phyloP scores from a whole-genome alignment of 139 green algal genomes.

The Chlorella sp. region DNA sequence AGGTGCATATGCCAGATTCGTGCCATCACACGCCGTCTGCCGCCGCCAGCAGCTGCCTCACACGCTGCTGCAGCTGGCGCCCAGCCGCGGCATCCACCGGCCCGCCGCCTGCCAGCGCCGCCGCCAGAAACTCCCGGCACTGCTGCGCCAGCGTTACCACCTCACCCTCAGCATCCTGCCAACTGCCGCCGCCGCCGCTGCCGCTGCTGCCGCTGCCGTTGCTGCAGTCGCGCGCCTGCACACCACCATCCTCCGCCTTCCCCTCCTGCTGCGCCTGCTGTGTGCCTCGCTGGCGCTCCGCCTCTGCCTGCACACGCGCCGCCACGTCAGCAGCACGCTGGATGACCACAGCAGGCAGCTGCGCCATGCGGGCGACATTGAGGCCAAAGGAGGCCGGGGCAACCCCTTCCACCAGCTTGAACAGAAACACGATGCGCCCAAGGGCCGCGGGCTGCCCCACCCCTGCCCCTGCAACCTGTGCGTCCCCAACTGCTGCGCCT shows the following conservation, averaged over 20 bases:
- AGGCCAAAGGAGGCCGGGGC: conserved; percentile 86
- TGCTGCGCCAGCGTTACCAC: background rate
- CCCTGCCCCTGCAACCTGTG: background rate
- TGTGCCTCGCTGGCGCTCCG: background rate
- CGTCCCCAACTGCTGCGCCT: background rate
- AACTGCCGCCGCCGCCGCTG: background rate
- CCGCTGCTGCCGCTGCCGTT: background rate
- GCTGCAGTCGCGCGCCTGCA: too few species aligned
- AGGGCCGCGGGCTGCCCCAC: background rate
- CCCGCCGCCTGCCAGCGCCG: background rate
- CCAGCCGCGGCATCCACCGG: background rate
- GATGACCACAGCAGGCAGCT: conserved; percentile 62
- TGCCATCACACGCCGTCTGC: background rate
- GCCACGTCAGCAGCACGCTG: conserved; percentile 37
- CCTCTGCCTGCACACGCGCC: conserved; percentile 2
- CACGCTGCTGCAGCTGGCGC: conserved; percentile 5
- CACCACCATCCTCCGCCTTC: background rate
- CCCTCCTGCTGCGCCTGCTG: background rate
- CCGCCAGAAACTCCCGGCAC: background rate
- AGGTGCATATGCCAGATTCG: too few species aligned
- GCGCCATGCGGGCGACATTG: conserved; percentile 87
- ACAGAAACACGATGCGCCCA: conserved; percentile 85
- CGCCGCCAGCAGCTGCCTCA: conserved; percentile 3
- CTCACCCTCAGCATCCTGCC: background rate
- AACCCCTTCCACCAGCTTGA: conserved; percentile 78